Conservation (phyloP, 495 filamentous ascomycete species). For the Penicillium soppii region DNA sequence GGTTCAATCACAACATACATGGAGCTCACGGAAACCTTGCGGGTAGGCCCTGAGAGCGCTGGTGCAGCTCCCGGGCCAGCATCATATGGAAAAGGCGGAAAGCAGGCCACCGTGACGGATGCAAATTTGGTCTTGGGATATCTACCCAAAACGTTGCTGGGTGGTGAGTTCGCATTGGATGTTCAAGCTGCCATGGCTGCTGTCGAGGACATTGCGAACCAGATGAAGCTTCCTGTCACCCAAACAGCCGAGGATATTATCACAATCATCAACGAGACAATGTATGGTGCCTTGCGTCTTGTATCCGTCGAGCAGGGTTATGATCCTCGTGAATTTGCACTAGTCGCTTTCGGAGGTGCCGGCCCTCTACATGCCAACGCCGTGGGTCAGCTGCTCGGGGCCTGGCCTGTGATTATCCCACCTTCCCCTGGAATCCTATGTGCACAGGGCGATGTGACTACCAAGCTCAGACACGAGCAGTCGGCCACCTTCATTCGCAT, state of each 20-base stretch:
- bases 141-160: slow-evolving; percentile 43
- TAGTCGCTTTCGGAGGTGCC: slow-evolving; percentile 54
- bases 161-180: slow-evolving; percentile 46
- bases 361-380: slow-evolving; percentile 50
- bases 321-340: slow-evolving; percentile 51
- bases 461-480: slow-evolving; percentile 45
- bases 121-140: slow-evolving; percentile 52
- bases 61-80: slow-evolving; percentile 48
- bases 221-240: slow-evolving; percentile 40
- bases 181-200: slow-evolving; percentile 34
- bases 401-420: slow-evolving; percentile 52
- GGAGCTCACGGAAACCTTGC: slow-evolving; percentile 45
- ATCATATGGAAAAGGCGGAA: slow-evolving; percentile 48
- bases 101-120: slow-evolving; percentile 48
- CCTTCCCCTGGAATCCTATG: slow-evolving; percentile 51
- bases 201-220: slow-evolving; percentile 39
- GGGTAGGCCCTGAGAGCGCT: slow-evolving; percentile 52
- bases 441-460: slow-evolving; percentile 50
- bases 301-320: slow-evolving; percentile 54
- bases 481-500: slow-evolving; percentile 42
- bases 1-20: slow-evolving; percentile 48
- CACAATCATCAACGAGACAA: slow-evolving; percentile 49
- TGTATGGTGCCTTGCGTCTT: slow-evolving; percentile 50
- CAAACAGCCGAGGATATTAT: slow-evolving; percentile 50
- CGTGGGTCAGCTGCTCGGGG: slow-evolving; percentile 46